Conservation (phyloP, 441 rosid species). For the Adansonia grandidieri region DNA sequence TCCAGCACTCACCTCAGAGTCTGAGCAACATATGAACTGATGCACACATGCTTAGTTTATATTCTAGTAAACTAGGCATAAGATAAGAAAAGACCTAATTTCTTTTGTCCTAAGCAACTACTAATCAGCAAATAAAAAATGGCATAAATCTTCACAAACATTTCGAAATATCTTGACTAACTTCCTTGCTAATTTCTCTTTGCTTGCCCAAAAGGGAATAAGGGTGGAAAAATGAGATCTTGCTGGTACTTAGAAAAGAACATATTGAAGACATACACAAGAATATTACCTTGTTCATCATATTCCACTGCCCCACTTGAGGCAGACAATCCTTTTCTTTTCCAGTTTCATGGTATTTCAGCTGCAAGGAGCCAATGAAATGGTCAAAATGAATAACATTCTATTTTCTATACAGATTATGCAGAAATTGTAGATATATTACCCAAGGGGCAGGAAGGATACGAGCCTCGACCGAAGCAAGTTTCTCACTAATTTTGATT, state of each 20-base stretch:
- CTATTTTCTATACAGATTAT: not conserved
- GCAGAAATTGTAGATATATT: constrained; percentile 26
- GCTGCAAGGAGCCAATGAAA: constrained; percentile 51
- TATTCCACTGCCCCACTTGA: constrained; percentile 99
- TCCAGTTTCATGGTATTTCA: constrained; percentile 96
- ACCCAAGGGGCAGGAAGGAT: constrained; percentile 99
- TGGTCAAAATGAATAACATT: constrained; percentile 11
- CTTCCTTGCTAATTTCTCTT: not conserved
- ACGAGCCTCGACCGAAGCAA: constrained; percentile 93
- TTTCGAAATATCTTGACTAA: not conserved
- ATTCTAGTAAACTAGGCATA: not conserved
- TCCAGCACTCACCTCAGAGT: too few species aligned
- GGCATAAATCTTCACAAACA: not conserved
- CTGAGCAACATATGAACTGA: not conserved
- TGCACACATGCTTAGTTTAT: not conserved
- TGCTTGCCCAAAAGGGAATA: not conserved
- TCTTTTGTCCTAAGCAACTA: not conserved
- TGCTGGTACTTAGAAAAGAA: not conserved
- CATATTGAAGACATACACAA: not conserved
- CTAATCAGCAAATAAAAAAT: not conserved
- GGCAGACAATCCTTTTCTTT: constrained; percentile 97
- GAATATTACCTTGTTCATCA: constrained; percentile 89
- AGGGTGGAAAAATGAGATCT: not conserved
- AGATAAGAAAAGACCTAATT: not conserved
- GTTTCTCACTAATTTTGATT: constrained; percentile 81